A percentile compares a stretch with the other conserved stretches of the same genome.
phyloP scores from a whole-genome alignment of 495 filamentous ascomycete genomes.

The Hyaloscypha variabilis region DNA sequence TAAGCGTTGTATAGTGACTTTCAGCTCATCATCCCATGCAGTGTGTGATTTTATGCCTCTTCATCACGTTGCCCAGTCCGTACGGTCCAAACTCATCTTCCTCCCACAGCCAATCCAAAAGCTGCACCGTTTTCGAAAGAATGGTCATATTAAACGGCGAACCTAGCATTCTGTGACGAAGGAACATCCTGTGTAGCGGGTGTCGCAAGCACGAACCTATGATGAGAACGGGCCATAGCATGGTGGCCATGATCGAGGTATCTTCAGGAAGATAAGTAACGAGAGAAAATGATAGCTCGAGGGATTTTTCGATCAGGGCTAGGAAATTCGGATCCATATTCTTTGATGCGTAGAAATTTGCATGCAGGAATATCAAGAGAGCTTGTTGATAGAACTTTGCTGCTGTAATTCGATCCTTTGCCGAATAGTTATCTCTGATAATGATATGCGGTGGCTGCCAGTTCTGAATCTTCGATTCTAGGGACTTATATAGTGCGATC shows the following conservation, averaged over 20 bases:
- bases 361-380: conserved; percentile 3
- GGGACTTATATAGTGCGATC: background rate
- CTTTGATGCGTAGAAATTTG: conserved; percentile 6
- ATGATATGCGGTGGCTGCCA: background rate
- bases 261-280: background rate
- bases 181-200: background rate
- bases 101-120: background rate
- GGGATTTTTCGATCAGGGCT: conserved; percentile 1
- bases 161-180: background rate
- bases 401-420: background rate
- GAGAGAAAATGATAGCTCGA: background rate
- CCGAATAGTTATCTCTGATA: background rate
- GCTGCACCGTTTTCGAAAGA: background rate
- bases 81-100: background rate
- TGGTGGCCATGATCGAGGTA: background rate
- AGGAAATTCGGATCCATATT: background rate
- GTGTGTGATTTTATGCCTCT: background rate
- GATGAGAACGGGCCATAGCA: conserved; percentile 1
- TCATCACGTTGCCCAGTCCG: background rate
- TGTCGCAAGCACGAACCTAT: conserved; percentile 9
- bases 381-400: conserved; percentile 10
- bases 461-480: conserved; percentile 4
- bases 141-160: conserved; percentile 3
- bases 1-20: no score
- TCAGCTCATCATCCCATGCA: no score